Conservation (phyloP, 1,284 basidiomycete species). For the Flammula alnicola region DNA sequence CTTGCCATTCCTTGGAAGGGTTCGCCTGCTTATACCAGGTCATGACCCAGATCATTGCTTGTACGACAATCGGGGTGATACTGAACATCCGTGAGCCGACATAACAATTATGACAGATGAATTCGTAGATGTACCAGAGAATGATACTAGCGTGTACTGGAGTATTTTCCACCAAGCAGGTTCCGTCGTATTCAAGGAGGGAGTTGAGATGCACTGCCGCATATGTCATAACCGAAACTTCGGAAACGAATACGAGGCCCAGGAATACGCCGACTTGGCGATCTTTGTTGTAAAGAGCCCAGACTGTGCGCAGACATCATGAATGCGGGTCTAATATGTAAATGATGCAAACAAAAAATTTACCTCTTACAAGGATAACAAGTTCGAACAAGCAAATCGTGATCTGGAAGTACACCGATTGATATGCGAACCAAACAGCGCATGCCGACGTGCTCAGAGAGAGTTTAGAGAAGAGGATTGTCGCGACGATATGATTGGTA, state of each 20-base stretch:
- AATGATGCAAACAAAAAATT: background rate
- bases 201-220: slow-evolving; percentile 1
- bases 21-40: slow-evolving; percentile 14
- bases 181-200: slow-evolving; percentile 9
- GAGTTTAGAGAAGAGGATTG: slow-evolving; percentile 9
- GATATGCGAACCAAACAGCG: slow-evolving; percentile 13
- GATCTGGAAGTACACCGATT: slow-evolving; percentile 7
- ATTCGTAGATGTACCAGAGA: background rate
- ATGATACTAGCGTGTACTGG: slow-evolving; percentile 5
- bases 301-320: slow-evolving; percentile 3
- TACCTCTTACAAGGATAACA: slow-evolving; percentile 14
- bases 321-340: background rate
- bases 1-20: background rate
- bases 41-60: slow-evolving; percentile 17
- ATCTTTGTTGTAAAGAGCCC: slow-evolving; percentile 11
- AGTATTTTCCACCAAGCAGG: slow-evolving; percentile 13
- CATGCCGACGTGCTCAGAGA: slow-evolving; percentile 9
- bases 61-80: slow-evolving; percentile 10
- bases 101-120: background rate
- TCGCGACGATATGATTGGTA: slow-evolving; percentile 10
- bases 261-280: slow-evolving; percentile 9
- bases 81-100: background rate
- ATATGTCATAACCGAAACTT: slow-evolving; percentile 7
- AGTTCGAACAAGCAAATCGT: slow-evolving; percentile 10
- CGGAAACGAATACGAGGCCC: background rate